Base-by-base conservation (phyloP, 2,329 filamentous ascomycete species). In the Meredithiella fracta region DNA sequence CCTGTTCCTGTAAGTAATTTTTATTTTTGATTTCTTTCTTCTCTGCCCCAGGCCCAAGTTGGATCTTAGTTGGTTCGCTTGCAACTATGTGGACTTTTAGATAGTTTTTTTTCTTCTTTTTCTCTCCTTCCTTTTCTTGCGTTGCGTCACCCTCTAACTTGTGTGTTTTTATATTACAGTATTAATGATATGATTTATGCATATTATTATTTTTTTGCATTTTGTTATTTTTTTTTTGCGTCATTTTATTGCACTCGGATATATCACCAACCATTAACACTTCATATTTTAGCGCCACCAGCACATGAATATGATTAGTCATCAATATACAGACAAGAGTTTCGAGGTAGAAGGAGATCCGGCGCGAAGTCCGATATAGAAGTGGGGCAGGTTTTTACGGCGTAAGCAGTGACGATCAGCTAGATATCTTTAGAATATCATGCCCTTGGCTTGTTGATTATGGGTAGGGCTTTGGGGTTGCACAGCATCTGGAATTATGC, bases 1-100 rank as follows among this genome's bases (percentile, higher is more conserved):
- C 47, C 56, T 37, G 25, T 58, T 26, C 52, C 51, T 26, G 56
- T 58, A 55, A 51, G 47, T 58, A 29, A 14, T 51, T 31, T 31
- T 29, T 51, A 15, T 51, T 51, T 8, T 11, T 51, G 22, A 29
- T 17, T 5, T 25, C 7, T 51, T 14, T 51, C 49, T 17, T n/a
- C 8, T 2, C 15, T 29, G 49, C 17, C 14, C 8, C 17, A 7
- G 15, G 3, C 20, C 2, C 15, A 17, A 6, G 40, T 2, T 20
- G n/a, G 3, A 44, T 44, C 40, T 44, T 17, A 22, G 15, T n/a
- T 17, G 15, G n/a, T 22, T 44, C 8, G 15, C 40, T 8, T n/a
- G 17, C n/a, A 20, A 7, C n/a, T 7, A 2, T 15, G 15, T n/a
- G 17, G n/a, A 22, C 20, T 22, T 44, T 8, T n/a, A n/a, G n/a